Evolutionary conservation across 2,329 filamentous ascomycete genomes (phyloP), one percentile per base, ranked within the genome.

Genomic region (Talaromyces sp.): DNA sequence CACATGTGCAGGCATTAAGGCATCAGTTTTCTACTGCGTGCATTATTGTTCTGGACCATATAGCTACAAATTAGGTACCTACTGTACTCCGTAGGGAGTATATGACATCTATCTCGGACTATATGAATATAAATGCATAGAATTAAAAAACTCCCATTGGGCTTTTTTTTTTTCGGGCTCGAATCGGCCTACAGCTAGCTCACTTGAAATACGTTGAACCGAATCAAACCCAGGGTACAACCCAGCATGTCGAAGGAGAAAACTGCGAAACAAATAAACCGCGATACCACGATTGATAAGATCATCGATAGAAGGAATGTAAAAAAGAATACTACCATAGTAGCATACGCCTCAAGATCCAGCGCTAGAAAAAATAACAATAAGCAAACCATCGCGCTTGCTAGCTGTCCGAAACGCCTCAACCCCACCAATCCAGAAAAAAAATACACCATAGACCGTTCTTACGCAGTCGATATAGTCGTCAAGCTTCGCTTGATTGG

Each of bases 401-500:
- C 24, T 27, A 11, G 22, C 16, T 13, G 32, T 27, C 8, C 27
- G 6, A 20, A 42, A 49, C 27, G 16, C 27, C 37, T 30, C 36
- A 30, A 9, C 2, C 19, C 24, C 17, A 22, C 24, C 27, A 22
- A 10, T 22, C 16, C 22, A 9, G 27, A 47, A 32, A 36, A 13
- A 43, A 7, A 27, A 27, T 20, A 44, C 13, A 10, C 19, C 16
- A 16, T 30, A 37, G 20, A 13, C n/a, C 11, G 14, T 33, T 9
- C n/a, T 30, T 58, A 70, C 39, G 56, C 56, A 49, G 67, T 62
- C 2, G 56, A 62, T 29, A 63, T 63, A 36, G 67, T 63, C 3
- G 72, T 48, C 22, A 70, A 49, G 20, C 65, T 80, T 60, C 83
- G 75, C 77, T 87, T 87, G 73, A 85, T 80, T 19, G 86, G 85